Percentiles rank a stretch among this genome's conserved stretches.
Conservation (phyloP, 148 eudicot species). For the Camellia granthamiana region DNA sequence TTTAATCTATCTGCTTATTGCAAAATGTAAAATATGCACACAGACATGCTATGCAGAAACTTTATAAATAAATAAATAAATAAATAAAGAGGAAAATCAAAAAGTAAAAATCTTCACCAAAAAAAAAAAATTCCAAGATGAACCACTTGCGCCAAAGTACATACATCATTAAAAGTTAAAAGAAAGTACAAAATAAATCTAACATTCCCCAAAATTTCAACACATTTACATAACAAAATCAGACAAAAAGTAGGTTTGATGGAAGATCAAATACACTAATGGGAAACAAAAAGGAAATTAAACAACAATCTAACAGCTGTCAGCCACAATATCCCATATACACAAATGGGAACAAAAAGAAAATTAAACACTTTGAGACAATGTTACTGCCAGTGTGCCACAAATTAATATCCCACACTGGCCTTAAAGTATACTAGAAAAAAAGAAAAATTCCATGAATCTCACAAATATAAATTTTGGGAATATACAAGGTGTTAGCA, state of each 20-base stretch:
- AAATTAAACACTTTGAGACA: background rate
- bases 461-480: background rate
- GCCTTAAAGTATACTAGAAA: background rate
- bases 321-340: no score
- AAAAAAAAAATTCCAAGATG: background rate
- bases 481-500: background rate
- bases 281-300: no score
- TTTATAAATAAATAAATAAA: background rate
- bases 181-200: no score
- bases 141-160: background rate
- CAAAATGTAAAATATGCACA: background rate
- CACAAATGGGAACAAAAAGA: no score
- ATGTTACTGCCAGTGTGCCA: background rate
- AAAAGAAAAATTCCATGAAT: background rate
- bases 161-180: no score
- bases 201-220: no score
- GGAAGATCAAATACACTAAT: no score
- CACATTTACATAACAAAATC: no score
- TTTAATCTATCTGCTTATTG: background rate
- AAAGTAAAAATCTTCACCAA: background rate
- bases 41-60: background rate
- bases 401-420: background rate
- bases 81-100: background rate
- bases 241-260: no score
- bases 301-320: no score